Conservation (phyloP, 2,329 filamentous ascomycete species). For the Xylariaceae sp. region DNA sequence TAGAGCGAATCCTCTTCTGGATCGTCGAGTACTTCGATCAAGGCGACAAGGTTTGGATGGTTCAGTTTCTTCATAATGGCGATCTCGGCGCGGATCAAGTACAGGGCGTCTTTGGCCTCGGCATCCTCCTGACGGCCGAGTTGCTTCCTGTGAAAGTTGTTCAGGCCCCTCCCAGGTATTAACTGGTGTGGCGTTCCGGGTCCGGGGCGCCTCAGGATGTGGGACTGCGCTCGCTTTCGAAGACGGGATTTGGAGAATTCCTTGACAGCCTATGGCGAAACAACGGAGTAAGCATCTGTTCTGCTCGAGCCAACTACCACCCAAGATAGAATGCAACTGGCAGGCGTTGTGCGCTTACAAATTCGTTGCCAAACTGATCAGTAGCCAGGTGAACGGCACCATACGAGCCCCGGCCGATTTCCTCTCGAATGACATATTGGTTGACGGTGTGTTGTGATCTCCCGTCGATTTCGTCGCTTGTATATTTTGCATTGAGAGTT, state of each 20-base stretch:
- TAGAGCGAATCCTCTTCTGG: slow-evolving; percentile 95
- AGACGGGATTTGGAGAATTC: slow-evolving; percentile 95
- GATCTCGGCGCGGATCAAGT: slow-evolving; percentile 92
- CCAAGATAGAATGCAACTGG: not conserved
- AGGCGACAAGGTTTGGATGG: slow-evolving; percentile 88
- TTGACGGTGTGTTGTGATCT: slow-evolving; percentile 83
- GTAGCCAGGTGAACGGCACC: slow-evolving; percentile 89
- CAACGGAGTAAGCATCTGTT: slow-evolving; percentile 25
- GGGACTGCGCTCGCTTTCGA: slow-evolving; percentile 87
- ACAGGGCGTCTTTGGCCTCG: slow-evolving; percentile 74
- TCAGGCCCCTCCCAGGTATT: slow-evolving; percentile 38
- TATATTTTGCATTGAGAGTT: slow-evolving; percentile 89
- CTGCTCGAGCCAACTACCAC: not conserved
- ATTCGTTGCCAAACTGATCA: slow-evolving; percentile 92
- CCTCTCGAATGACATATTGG: slow-evolving; percentile 91
- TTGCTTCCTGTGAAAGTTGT: slow-evolving; percentile 37
- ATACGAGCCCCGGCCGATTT: slow-evolving; percentile 96
- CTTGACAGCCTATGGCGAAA: slow-evolving; percentile 77
- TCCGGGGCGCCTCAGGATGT: slow-evolving; percentile 68
- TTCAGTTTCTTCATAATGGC: slow-evolving; percentile 99
- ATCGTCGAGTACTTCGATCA: slow-evolving; percentile 95
- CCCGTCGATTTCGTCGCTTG: slow-evolving; percentile 82
- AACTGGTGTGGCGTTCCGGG: slow-evolving; percentile 50
- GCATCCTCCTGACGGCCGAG: slow-evolving; percentile 54
- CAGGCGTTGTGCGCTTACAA: slow-evolving; percentile 62